Conservation (phyloP, 2,329 filamentous ascomycete species). For the Diaporthe citriasiana region DNA sequence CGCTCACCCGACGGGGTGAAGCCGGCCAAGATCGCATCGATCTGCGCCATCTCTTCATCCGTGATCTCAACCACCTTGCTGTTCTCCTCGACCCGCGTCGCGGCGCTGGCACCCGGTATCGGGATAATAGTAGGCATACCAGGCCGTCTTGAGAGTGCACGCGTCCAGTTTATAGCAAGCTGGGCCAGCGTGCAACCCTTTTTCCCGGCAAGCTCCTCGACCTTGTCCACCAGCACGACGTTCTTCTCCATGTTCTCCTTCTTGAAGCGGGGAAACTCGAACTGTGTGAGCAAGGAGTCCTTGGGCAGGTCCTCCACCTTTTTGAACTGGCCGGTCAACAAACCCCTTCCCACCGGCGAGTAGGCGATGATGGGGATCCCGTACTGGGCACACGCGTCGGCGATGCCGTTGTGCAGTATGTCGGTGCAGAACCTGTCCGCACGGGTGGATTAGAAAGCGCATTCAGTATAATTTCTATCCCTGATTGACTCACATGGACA, state of each 20-base stretch:
- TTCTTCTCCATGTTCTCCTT: background rate
- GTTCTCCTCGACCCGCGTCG: slow-evolving; percentile 55
- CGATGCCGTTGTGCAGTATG: background rate
- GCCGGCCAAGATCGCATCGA: slow-evolving; percentile 49
- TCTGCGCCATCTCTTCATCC: slow-evolving; percentile 54
- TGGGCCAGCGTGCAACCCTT: background rate
- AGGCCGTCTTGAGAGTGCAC: background rate
- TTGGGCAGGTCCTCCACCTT: background rate
- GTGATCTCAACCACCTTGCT: slow-evolving; percentile 53
- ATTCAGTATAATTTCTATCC: no score
- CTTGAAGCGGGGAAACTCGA: background rate
- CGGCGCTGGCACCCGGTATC: background rate
- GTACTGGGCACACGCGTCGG: background rate
- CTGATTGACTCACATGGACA: background rate
- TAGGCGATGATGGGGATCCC: background rate
- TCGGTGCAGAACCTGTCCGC: background rate
- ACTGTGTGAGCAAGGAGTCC: background rate
- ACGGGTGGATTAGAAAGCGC: background rate
- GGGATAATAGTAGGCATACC: background rate
- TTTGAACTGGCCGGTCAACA: background rate
- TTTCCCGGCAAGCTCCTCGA: background rate
- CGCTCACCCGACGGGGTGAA: slow-evolving; percentile 41
- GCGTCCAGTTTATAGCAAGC: background rate
- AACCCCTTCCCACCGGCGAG: background rate
- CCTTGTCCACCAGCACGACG: background rate